Evolutionary conservation across 208 protist genomes (phyloP), one percentile per base, ranked within the genome.

Genomic region (Trypanosoma brucei): DNA sequence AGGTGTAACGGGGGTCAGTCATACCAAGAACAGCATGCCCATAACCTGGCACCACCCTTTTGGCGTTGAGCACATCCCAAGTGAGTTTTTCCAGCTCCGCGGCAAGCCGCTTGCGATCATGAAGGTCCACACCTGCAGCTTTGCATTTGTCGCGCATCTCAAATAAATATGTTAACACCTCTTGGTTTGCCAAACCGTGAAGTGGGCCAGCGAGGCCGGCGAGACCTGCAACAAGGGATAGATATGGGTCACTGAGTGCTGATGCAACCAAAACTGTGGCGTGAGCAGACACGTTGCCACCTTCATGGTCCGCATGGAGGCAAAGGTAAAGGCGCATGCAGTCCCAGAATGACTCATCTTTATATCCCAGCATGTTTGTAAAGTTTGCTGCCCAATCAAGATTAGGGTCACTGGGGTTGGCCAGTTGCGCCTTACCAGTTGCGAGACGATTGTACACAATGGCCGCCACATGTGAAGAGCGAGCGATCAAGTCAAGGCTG

Each of bases 1-100:
- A 98, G 44, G 78, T 97, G 88, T 98, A 99, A 68, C 98, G 95
- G 30, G 98, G 97, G 79, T 99, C 98, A 54, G 97, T 98, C 83
- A 97, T 97, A 68, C 97, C 89, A 55, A 99, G 91, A 34, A 99
- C 98, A 50, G 98, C 97, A 79, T 99, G 98, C 65, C 98, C 96
- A 81, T 97, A 99, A 50, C 97, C 97, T 37, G 96, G 96, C 59
- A 98, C 88, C 57, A 98, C 91, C 60, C 79, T 84, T 55, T 88
- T 80, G 37, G 79, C 48, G 33, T 97, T 97, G 61, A 98, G 88
- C 37, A 88, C 80, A 38, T 95, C 81, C 94, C 92, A 97, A 57
- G 91, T 84, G 59, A 85, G 81, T 74, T 97, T 89, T 38, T 72
- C 91, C 50, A 98, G 75, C 38, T 79, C 65, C 50, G 89, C 85